Conservation (phyloP, 345 rosid species). For the Eucalyptus grandis region DNA sequence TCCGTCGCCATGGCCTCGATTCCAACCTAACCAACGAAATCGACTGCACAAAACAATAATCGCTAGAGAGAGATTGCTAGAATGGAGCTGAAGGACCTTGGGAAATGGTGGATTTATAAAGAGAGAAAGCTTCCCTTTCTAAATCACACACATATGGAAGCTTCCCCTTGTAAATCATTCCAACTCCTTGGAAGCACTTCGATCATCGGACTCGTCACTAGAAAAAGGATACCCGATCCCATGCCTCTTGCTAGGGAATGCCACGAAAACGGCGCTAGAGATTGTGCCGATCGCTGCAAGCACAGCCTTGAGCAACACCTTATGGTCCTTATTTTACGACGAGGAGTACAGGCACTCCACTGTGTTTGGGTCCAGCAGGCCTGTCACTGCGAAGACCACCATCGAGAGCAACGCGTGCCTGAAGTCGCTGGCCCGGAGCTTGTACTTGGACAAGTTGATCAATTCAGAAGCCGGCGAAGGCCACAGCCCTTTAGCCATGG, state of each 20-base stretch:
- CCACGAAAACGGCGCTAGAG: constrained; percentile 31
- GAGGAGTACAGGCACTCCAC: constrained; percentile 47
- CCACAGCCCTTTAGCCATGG: constrained; percentile 49
- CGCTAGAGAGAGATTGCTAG: not conserved
- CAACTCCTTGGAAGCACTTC: constrained; percentile 10
- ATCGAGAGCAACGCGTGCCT: constrained; percentile 42
- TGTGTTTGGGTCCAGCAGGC: constrained; percentile 46
- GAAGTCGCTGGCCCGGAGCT: constrained; percentile 40
- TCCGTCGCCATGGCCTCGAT: constrained; percentile 57
- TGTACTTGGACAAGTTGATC: constrained; percentile 31
- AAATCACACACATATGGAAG: not conserved
- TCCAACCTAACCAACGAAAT: not conserved
- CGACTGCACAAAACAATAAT: not conserved
- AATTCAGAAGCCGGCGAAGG: constrained; percentile 19
- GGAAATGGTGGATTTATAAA: not conserved
- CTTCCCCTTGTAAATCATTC: not conserved
- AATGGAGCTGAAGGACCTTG: not conserved
- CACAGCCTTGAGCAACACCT: constrained; percentile 41
- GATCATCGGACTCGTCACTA: not conserved
- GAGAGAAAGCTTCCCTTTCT: not conserved
- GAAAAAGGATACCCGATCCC: constrained; percentile 65
- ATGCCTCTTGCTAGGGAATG: constrained; percentile 59
- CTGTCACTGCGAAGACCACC: constrained; percentile 30
- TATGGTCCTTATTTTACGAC: constrained; percentile 21
- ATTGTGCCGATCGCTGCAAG: constrained; percentile 47